These are phyloP conservation scores for Sphaerulina populicola DNA, from an alignment of 2,329 filamentous ascomycete species.

Conservation along the genomic window DNA sequence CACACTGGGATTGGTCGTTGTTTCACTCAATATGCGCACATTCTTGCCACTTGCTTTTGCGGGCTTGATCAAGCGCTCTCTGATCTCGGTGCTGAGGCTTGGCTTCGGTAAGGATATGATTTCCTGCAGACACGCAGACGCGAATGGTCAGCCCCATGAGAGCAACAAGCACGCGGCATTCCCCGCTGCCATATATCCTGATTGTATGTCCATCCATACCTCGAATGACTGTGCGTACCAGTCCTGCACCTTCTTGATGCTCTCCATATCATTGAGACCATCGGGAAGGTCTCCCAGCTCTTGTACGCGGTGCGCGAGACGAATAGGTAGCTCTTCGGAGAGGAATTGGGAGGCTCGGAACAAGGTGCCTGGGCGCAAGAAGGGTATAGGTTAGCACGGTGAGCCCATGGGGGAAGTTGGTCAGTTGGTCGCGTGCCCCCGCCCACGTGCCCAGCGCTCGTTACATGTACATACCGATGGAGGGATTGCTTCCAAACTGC, in stretches of 20 bases:
- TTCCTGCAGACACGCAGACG: slow-evolving; percentile 51
- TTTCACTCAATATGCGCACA: slow-evolving; percentile 65
- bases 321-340: slow-evolving; percentile 94
- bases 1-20: slow-evolving; percentile 84
- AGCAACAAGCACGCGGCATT: not conserved
- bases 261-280: slow-evolving; percentile 95
- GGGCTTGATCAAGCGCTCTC: slow-evolving; percentile 67
- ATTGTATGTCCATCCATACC: slow-evolving; percentile 49
- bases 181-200: no score
- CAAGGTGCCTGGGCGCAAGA: slow-evolving; percentile 60
- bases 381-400: no score
- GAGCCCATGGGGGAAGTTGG: no score
- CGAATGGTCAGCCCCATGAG: not conserved
- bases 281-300: slow-evolving; percentile 88
- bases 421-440: no score
- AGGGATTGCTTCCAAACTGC: slow-evolving; percentile 91
- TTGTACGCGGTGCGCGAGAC: slow-evolving; percentile 89
- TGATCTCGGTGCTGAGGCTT: slow-evolving; percentile 63
- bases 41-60: slow-evolving; percentile 50
- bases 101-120: slow-evolving; percentile 81
- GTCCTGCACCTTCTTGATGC: slow-evolving; percentile 86
- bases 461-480: slow-evolving; percentile 56
- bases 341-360: slow-evolving; percentile 98
- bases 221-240: slow-evolving; percentile 99
- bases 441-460: not conserved